phyloP scores from a whole-genome alignment of 1,284 basidiomycete species.

The Moniliophthora roreri region DNA sequence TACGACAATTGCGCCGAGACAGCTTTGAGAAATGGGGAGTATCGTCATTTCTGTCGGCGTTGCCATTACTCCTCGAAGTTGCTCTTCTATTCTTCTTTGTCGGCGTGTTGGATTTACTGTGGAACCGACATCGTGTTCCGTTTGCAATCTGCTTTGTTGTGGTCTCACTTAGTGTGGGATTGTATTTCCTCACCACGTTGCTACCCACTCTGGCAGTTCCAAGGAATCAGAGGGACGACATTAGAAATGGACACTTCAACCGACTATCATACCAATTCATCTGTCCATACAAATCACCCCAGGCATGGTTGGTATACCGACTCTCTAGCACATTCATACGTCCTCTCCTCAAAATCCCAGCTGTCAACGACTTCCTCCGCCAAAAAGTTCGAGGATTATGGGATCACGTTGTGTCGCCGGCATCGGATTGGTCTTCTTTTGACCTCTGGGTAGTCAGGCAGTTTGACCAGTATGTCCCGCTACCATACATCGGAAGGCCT shows the following conservation, averaged over 20 bases:
- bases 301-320: not conserved
- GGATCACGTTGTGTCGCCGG: too few relatives aligned
- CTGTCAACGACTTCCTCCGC: too few relatives aligned
- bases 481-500: too few relatives aligned
- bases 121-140: constrained; percentile 4
- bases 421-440: too few relatives aligned
- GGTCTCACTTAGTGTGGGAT: not conserved
- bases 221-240: not conserved
- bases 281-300: constrained; percentile 7
- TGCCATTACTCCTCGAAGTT: constrained; percentile 28
- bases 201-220: not conserved
- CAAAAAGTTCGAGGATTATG: too few relatives aligned
- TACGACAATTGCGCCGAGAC: constrained; percentile 25
- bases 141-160: not conserved
- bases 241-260: not conserved
- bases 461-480: too few relatives aligned
- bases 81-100: constrained; percentile 28
- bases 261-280: not conserved
- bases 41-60: constrained; percentile 22
- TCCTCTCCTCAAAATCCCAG: not conserved
- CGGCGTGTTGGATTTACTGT: constrained; percentile 23
- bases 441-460: too few relatives aligned
- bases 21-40: constrained; percentile 28
- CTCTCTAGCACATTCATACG: not conserved
- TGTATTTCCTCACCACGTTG: constrained; percentile 1